Conservation (phyloP, 2,329 filamentous ascomycete species). For the Apiospora pterosperma region DNA sequence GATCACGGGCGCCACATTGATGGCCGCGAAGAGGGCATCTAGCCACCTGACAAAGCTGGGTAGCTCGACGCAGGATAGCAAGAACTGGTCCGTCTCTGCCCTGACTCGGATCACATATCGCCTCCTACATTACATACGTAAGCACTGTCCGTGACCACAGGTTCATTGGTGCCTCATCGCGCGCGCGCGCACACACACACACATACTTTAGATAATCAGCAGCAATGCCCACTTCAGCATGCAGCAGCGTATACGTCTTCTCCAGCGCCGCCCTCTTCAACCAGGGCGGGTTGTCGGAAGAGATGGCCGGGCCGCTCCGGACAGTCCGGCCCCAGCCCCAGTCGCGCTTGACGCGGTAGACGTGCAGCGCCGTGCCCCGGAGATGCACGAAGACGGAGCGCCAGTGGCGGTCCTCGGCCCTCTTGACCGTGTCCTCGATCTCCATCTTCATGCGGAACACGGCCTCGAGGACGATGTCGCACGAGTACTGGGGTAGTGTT, state of each 20-base stretch:
- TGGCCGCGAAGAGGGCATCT: conserved; percentile 66
- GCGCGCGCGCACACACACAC: neutral
- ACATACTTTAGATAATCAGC: conserved; percentile 68
- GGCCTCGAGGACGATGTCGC: conserved; percentile 51
- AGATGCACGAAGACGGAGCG: conserved; percentile 59
- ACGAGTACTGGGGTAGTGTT: conserved; percentile 42
- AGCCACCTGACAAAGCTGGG: conserved; percentile 67
- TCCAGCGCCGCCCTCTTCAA: conserved; percentile 54
- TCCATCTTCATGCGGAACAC: conserved; percentile 64
- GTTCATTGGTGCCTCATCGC: neutral
- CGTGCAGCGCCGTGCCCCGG: conserved; percentile 64
- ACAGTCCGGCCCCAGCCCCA: conserved; percentile 26
- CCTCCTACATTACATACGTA: conserved; percentile 36
- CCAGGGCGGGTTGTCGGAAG: conserved; percentile 42
- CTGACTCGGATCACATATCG: conserved; percentile 69
- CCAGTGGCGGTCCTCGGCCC: conserved; percentile 62
- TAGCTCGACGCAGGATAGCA: conserved; percentile 63
- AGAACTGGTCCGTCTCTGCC: conserved; percentile 70
- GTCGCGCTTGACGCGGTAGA: conserved; percentile 59
- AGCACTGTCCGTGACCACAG: conserved; percentile 11
- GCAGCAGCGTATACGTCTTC: conserved; percentile 67
- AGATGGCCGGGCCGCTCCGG: conserved; percentile 46
- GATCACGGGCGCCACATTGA: conserved; percentile 66
- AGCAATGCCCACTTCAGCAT: conserved; percentile 73
- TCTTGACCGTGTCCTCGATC: conserved; percentile 60